Conservation (phyloP, 208 protist species). For the Crithidia thermophila region DNA sequence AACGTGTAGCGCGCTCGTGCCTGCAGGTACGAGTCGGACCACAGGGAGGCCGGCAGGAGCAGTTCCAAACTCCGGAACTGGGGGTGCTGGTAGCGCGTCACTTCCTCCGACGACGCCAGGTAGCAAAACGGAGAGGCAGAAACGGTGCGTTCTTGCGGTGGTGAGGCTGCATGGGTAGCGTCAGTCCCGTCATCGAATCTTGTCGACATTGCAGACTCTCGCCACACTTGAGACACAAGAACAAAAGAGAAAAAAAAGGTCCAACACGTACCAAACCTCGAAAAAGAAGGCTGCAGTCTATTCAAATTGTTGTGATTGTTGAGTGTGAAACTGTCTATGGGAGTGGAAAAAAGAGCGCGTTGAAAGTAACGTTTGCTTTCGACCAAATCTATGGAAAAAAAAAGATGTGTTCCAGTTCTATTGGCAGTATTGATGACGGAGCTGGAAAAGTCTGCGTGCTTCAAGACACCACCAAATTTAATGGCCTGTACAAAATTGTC, state of each 20-base stretch:
- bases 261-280: not conserved
- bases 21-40: conserved; percentile 34
- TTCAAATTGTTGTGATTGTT: too few species aligned
- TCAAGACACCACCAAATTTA: too few species aligned
- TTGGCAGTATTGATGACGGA: too few species aligned
- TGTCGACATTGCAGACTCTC: not conserved
- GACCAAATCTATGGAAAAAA: too few species aligned
- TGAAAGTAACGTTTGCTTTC: too few species aligned
- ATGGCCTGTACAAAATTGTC: too few species aligned
- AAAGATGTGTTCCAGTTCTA: too few species aligned
- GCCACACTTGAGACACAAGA: not conserved
- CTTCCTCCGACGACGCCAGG: not conserved
- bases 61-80: conserved; percentile 21
- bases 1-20: conserved; percentile 21
- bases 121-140: conserved; percentile 12
- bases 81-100: conserved; percentile 12
- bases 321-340: not conserved
- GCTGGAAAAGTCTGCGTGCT: too few species aligned
- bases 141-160: too few species aligned
- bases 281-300: not conserved
- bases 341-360: too few species aligned
- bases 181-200: too few species aligned
- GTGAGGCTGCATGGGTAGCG: not conserved
- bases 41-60: conserved; percentile 26
- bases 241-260: conserved; percentile 6